Conservation (phyloP, 352 stramenopile genomes). For the Pythium graminicola region DNA sequence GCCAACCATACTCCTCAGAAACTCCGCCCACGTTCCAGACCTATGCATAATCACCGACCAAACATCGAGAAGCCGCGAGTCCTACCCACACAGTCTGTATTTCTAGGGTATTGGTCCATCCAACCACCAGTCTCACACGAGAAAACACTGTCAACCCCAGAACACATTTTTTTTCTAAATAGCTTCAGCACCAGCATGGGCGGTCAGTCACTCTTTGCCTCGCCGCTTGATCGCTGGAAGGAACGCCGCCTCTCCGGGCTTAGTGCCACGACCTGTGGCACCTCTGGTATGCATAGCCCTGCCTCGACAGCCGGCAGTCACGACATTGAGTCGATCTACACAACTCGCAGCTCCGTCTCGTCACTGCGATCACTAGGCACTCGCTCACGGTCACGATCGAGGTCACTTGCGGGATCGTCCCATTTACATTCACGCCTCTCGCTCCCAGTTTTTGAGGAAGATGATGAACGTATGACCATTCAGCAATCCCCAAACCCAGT, state of each 20-base stretch:
- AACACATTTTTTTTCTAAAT: background rate
- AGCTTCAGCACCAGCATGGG: constrained; percentile 4
- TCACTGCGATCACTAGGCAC: constrained; percentile 6
- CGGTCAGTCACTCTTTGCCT: constrained; percentile 13
- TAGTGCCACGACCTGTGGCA: constrained; percentile 41
- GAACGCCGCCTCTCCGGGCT: constrained; percentile 45
- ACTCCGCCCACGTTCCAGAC: background rate
- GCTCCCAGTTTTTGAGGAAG: constrained; percentile 12
- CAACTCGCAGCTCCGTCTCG: constrained; percentile 15
- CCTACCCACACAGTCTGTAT: background rate
- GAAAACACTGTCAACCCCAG: constrained; percentile 3
- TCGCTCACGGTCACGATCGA: constrained; percentile 15
- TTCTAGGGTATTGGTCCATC: background rate
- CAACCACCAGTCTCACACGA: background rate
- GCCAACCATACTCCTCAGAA: constrained; percentile 7
- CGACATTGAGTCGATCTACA: constrained; percentile 23
- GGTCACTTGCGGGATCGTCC: background rate
- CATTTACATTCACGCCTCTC: constrained; percentile 5
- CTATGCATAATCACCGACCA: constrained; percentile 16
- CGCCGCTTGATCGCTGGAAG: constrained; percentile 22
- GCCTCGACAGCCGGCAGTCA: constrained; percentile 8
- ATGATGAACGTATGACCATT: constrained; percentile 14
- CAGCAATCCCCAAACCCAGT: constrained; percentile 21
- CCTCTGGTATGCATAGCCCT: constrained; percentile 23
- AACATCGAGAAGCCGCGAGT: background rate